Evolutionary conservation across 331 rosid species (phyloP).

Genomic region (Prunus yedoensis): DNA sequence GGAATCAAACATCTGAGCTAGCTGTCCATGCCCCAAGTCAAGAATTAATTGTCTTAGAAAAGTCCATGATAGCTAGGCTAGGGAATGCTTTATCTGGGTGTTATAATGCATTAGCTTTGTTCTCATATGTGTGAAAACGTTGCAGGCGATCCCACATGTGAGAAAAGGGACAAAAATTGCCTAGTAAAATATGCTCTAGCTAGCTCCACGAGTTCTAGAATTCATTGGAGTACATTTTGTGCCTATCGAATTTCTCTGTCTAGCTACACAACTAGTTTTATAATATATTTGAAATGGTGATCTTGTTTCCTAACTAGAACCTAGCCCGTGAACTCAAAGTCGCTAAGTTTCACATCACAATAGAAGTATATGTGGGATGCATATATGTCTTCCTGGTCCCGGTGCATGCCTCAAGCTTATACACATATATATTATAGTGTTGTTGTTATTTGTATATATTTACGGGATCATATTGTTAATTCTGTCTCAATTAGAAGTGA

Average conservation of each 20-base stretch:
- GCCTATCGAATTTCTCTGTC: neutral
- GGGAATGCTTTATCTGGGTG: neutral
- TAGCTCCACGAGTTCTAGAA: neutral
- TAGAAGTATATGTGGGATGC: neutral
- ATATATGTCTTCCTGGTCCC: too few relatives aligned
- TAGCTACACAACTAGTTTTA: neutral
- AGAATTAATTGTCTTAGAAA: conserved; percentile 11
- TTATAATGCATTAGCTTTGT: conserved; percentile 36
- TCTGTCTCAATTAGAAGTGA: too few relatives aligned
- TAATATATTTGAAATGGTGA: neutral
- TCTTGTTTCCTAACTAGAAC: neutral
- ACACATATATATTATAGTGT: too few relatives aligned
- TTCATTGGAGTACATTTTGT: neutral
- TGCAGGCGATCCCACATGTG: conserved; percentile 67
- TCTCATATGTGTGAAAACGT: conserved; percentile 29
- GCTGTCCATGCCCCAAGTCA: conserved; percentile 35
- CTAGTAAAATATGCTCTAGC: conserved; percentile 28
- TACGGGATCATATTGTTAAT: too few relatives aligned
- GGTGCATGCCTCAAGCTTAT: too few relatives aligned
- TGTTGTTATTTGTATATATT: too few relatives aligned
- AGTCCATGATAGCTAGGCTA: neutral
- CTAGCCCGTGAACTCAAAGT: conserved; percentile 1
- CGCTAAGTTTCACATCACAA: neutral
- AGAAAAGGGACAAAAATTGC: conserved; percentile 58
- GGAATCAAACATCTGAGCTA: conserved; percentile 18